phyloP scores from a whole-genome alignment of 495 filamentous ascomycete genomes.

The Viridothelium virens region DNA sequence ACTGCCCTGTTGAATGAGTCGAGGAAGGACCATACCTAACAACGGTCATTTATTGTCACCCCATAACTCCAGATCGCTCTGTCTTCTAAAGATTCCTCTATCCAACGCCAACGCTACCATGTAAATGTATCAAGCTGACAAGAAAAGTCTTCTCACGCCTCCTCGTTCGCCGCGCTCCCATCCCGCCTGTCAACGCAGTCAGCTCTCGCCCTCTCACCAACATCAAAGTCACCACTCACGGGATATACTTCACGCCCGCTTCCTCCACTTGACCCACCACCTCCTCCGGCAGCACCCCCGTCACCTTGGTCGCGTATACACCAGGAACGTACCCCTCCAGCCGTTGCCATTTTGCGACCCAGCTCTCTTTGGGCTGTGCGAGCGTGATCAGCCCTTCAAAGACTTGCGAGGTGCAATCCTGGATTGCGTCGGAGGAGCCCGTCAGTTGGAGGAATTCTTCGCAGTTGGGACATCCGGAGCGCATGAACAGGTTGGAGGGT shows the following conservation, averaged over 20 bases:
- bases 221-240: slow-evolving; percentile 24
- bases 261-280: slow-evolving; percentile 30
- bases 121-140: background rate
- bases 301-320: slow-evolving; percentile 89
- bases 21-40: too few relatives aligned
- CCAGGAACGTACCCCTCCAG: slow-evolving; percentile 77
- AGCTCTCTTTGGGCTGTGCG: slow-evolving; percentile 66
- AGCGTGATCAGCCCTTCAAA: slow-evolving; percentile 84
- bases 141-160: slow-evolving; percentile 14
- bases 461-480: slow-evolving; percentile 83
- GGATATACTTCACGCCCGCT: slow-evolving; percentile 36
- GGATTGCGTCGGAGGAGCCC: slow-evolving; percentile 67
- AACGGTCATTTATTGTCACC: too few relatives aligned
- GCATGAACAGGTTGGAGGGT: slow-evolving; percentile 25
- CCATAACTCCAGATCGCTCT: too few relatives aligned
- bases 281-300: slow-evolving; percentile 48
- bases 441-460: slow-evolving; percentile 78
- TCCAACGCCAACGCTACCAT: background rate
- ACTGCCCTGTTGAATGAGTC: too few relatives aligned
- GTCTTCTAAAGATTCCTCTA: background rate
- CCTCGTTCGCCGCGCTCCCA: slow-evolving; percentile 35
- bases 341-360: slow-evolving; percentile 94
- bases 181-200: slow-evolving; percentile 40
- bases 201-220: background rate
- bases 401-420: slow-evolving; percentile 89